Base-by-base conservation (phyloP, 2,329 filamentous ascomycete genomes). In the Verticillium longisporum region DNA sequence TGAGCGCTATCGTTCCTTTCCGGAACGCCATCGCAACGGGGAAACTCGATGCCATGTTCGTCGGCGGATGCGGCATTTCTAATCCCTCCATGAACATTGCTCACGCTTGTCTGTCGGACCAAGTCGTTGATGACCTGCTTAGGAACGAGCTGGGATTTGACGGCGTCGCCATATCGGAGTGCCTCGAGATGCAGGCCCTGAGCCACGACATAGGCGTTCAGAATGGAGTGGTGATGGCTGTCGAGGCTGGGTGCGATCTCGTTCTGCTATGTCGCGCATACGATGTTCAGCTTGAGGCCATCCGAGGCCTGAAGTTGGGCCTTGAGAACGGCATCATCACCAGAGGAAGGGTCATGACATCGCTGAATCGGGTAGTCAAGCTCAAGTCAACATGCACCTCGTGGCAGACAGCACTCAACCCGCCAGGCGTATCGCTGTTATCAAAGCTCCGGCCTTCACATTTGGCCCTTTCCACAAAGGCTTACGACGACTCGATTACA, bases 171-270 rank as follows among this genome's bases (percentile, higher is more conserved):
- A 92, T 98, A 57, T 97, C 93, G 0, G 94, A 98, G 71, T 98
- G 94, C 66, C 78, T 98, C 7, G 94, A 98, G 72, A 98, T 98
- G 94, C 93, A 97, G 70, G 92, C 93, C 0, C 83, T 98, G 9
- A 95, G 92, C 65, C 91, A 96, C 70, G 96, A 97, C 68, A 95
- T 98, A 57, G 94, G 94, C n/a, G 92, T 99, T 18, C 92, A 94
- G 67, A 94, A 95, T 50, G 95, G 95, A 13, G 97, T 94, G 0
- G 92, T 98, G 67, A 97, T 97, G 92, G 95, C 95, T 3, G 91
- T 97, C 58, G 95, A 97, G 72, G 94, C 95, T 36, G 95, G 95
- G 14, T 98, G 95, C 71, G 95, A 99, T 73, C 79, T 98, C 59
- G 87, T 97, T 5, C 83, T 97, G 6, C 83, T 97, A 1, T 98